Conservation (phyloP, 768 basidiomycete genomes). For the Mycena crocata region DNA sequence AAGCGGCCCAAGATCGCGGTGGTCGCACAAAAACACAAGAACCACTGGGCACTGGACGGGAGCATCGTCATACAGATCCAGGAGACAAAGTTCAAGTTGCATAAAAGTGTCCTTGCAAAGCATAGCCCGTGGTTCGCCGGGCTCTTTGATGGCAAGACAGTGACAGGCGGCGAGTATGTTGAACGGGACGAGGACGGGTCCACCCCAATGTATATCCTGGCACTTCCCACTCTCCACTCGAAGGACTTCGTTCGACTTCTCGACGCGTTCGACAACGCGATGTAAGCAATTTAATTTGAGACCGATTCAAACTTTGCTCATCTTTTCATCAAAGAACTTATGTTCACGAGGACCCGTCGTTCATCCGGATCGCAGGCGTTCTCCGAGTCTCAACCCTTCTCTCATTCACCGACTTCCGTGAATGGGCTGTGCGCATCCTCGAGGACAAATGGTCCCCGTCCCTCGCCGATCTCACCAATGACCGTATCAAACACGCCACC, state of each 20-base stretch:
- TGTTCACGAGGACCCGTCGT: slow-evolving; percentile 37
- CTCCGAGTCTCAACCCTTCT: slow-evolving; percentile 51
- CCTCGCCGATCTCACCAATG: slow-evolving; percentile 38
- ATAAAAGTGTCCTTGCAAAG: slow-evolving; percentile 45
- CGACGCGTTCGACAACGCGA: slow-evolving; percentile 43
- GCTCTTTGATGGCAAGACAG: slow-evolving; percentile 35
- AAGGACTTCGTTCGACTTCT: slow-evolving; percentile 49
- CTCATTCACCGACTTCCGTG: slow-evolving; percentile 41
- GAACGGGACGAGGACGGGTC: slow-evolving; percentile 26
- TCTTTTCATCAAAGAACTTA: slow-evolving; percentile 30
- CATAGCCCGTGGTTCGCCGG: slow-evolving; percentile 46
- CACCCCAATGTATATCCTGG: slow-evolving; percentile 16
- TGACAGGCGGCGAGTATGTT: slow-evolving; percentile 26
- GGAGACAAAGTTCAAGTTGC: slow-evolving; percentile 45
- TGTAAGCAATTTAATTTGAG: slow-evolving; percentile 39
- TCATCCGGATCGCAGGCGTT: slow-evolving; percentile 44
- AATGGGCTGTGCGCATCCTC: slow-evolving; percentile 37
- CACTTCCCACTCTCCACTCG: slow-evolving; percentile 31
- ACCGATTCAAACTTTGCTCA: background rate
- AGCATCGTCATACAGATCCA: slow-evolving; percentile 45
- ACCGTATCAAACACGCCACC: slow-evolving; percentile 38
- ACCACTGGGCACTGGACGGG: slow-evolving; percentile 46
- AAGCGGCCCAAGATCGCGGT: slow-evolving; percentile 8
- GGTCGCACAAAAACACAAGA: slow-evolving; percentile 15
- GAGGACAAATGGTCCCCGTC: slow-evolving; percentile 47